Evolutionary conservation across 2,329 filamentous ascomycete genomes (phyloP).

Genomic region (Sphaerulina populicola): DNA sequence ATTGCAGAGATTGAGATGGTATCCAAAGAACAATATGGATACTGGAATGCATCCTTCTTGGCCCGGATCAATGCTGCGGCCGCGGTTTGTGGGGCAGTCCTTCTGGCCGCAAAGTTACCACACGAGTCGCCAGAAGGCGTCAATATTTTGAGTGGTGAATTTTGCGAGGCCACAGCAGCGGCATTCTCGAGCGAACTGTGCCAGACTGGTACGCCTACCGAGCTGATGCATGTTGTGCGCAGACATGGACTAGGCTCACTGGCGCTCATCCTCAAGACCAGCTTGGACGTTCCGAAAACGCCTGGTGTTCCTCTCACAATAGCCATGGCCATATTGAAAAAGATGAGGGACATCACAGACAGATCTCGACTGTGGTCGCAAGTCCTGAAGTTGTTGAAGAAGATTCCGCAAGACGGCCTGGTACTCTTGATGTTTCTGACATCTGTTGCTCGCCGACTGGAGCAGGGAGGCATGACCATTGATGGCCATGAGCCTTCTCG

Average conservation of each 20-base stretch:
- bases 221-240: not conserved
- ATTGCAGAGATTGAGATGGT: conserved; percentile 18
- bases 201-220: not conserved
- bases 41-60: conserved; percentile 14
- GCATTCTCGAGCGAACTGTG: not conserved
- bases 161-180: not conserved
- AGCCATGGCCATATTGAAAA: conserved; percentile 11
- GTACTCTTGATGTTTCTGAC: conserved; percentile 17
- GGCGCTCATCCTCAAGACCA: conserved; percentile 3
- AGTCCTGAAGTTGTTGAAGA: conserved; percentile 14
- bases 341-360: conserved; percentile 6
- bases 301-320: conserved; percentile 6
- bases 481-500: conserved; percentile 11
- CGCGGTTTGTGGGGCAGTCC: conserved; percentile 13
- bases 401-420: conserved; percentile 14
- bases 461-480: conserved; percentile 8
- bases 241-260: not conserved
- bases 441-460: conserved; percentile 11
- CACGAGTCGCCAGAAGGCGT: not conserved
- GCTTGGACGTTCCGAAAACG: conserved; percentile 5
- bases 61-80: conserved; percentile 6
- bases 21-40: conserved; percentile 13
- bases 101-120: conserved; percentile 9
- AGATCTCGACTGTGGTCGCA: conserved; percentile 9
- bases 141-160: not conserved